These are phyloP conservation scores for Clarireedia homoeocarpa DNA, from an alignment of 2,329 filamentous ascomycete genomes.

Conservation along the genomic window DNA sequence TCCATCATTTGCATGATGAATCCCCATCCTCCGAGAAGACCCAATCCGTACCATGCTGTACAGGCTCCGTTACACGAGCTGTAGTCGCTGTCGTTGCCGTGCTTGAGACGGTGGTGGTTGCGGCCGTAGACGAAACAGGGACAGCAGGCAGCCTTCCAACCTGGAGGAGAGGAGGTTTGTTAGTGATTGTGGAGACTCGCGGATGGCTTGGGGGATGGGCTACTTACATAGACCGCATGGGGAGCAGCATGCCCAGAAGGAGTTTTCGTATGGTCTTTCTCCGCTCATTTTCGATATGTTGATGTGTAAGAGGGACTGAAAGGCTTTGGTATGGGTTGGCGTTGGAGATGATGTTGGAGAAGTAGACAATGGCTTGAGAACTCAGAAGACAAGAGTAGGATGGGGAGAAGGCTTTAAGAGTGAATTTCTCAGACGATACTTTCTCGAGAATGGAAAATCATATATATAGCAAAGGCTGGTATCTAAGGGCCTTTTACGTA, in stretches of 20 bases:
- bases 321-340: too few relatives aligned
- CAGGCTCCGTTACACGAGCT: constrained; percentile 2
- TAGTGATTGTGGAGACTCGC: background rate
- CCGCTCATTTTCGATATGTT: background rate
- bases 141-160: constrained; percentile 1
- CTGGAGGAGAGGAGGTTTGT: background rate
- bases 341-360: background rate
- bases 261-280: background rate
- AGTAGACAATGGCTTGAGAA: too few relatives aligned
- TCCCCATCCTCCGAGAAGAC: background rate
- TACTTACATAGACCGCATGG: constrained; percentile 1
- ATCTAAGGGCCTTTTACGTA: too few relatives aligned
- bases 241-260: constrained; percentile 7
- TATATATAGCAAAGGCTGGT: too few relatives aligned
- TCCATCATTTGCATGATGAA: constrained; percentile 8
- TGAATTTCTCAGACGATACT: too few relatives aligned
- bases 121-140: constrained; percentile 9
- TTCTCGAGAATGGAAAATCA: too few relatives aligned
- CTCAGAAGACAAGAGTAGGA: too few relatives aligned
- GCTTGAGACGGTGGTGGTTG: constrained; percentile 5
- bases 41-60: background rate
- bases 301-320: background rate
- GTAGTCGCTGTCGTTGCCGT: constrained; percentile 2
- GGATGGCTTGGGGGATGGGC: background rate
- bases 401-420: too few relatives aligned